These are phyloP conservation scores for Prunus dulcis DNA, from an alignment of 306 rosid genomes.

Conservation along the genomic window DNA sequence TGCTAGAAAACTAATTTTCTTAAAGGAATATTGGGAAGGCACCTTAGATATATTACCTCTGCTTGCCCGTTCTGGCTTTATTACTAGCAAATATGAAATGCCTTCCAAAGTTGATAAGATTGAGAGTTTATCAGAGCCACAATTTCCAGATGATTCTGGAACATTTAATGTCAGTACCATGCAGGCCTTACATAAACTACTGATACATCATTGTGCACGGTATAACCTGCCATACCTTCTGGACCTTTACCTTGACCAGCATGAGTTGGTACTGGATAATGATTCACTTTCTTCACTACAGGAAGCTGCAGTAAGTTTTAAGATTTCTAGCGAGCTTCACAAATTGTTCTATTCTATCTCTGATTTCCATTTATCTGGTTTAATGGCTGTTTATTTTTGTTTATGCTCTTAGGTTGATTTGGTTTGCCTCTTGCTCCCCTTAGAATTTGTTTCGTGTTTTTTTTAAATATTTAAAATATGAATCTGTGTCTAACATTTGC, in stretches of 20 bases:
- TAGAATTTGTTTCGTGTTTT: not conserved
- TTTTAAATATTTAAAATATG: not conserved
- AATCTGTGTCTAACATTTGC: not conserved
- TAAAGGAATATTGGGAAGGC: slow-evolving; percentile 91
- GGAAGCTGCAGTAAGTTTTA: slow-evolving; percentile 84
- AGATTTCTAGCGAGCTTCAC: slow-evolving; percentile 25
- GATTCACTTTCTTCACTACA: slow-evolving; percentile 60
- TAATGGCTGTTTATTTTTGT: slow-evolving; percentile 17
- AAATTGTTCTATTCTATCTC: slow-evolving; percentile 24
- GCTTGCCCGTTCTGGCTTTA: slow-evolving; percentile 78
- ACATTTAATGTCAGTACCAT: slow-evolving; percentile 30
- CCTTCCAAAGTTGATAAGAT: slow-evolving; percentile 39
- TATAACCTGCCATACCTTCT: slow-evolving; percentile 79
- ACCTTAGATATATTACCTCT: slow-evolving; percentile 62
- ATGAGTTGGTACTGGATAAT: slow-evolving; percentile 51
- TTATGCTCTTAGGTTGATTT: slow-evolving; percentile 17
- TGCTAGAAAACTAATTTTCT: slow-evolving; percentile 64
- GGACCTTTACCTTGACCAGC: slow-evolving; percentile 83
- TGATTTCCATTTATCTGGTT: slow-evolving; percentile 22
- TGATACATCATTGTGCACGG: slow-evolving; percentile 67
- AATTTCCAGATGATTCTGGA: slow-evolving; percentile 23
- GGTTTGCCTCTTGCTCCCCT: not conserved
- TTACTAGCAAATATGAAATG: slow-evolving; percentile 36
- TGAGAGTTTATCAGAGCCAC: slow-evolving; percentile 40
- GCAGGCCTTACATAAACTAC: slow-evolving; percentile 67